Conservation (phyloP, 169 alveolate species). For the Plasmodium ovale region DNA sequence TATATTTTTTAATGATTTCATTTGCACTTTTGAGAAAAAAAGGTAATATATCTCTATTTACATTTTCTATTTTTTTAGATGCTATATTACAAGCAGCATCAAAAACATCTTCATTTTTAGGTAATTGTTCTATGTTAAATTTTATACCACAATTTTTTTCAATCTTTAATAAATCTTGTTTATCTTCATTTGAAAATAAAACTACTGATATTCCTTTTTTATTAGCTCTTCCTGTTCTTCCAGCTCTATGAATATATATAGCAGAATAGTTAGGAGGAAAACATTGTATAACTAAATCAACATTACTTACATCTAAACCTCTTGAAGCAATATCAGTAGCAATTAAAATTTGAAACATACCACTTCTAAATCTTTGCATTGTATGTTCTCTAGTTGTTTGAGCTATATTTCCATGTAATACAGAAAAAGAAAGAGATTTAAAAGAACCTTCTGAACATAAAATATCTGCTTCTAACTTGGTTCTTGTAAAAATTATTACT, state of each 20-base stretch:
- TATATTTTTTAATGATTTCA: constrained; percentile 28
- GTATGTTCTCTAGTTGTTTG: constrained; percentile 67
- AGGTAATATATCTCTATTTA: constrained; percentile 35
- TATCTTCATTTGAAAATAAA: constrained; percentile 72
- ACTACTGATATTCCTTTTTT: constrained; percentile 81
- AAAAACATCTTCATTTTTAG: constrained; percentile 61
- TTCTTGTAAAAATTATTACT: constrained; percentile 82
- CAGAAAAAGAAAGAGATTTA: constrained; percentile 73
- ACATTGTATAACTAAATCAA: constrained; percentile 93
- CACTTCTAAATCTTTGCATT: constrained; percentile 91
- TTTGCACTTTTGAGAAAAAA: constrained; percentile 59
- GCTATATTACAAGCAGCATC: constrained; percentile 34
- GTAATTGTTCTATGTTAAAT: constrained; percentile 38
- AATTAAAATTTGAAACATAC: constrained; percentile 89
- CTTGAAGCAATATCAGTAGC: constrained; percentile 98
- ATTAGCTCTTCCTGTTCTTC: constrained; percentile 95
- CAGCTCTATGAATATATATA: constrained; percentile 95
- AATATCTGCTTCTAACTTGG: constrained; percentile 75
- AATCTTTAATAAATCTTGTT: constrained; percentile 42
- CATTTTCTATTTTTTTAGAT: constrained; percentile 51
- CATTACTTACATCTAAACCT: constrained; percentile 94
- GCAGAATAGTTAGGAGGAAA: constrained; percentile 95
- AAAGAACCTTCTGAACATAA: constrained; percentile 67
- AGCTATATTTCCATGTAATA: constrained; percentile 78
- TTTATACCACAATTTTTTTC: constrained; percentile 71